Conservation (phyloP, 208 protist species). For the Wallacemonas rigidus region DNA sequence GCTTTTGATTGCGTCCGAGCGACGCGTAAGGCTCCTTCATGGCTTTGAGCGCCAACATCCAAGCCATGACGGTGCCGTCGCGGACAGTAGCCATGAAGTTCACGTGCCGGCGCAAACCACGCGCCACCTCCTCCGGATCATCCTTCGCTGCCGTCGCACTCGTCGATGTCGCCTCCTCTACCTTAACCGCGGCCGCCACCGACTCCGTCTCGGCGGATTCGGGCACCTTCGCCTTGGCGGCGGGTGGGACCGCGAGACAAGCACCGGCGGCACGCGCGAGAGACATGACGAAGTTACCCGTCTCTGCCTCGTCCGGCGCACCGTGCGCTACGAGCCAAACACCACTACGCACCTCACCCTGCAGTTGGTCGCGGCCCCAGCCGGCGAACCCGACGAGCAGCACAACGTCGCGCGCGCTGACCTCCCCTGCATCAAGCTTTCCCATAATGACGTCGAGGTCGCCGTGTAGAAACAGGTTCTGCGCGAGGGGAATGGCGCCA, state of each 20-base stretch:
- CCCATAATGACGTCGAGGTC: slow-evolving; percentile 64
- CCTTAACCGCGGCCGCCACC: background rate
- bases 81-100: slow-evolving; percentile 15
- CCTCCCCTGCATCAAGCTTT: slow-evolving; percentile 58
- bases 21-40: slow-evolving; percentile 54
- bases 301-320: slow-evolving; percentile 27
- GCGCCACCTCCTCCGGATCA: slow-evolving; percentile 1
- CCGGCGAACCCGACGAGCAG: slow-evolving; percentile 80
- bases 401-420: slow-evolving; percentile 58
- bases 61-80: slow-evolving; percentile 34
- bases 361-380: slow-evolving; percentile 75
- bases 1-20: slow-evolving; percentile 47
- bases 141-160: background rate
- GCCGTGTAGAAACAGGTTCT: slow-evolving; percentile 71
- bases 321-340: slow-evolving; percentile 67
- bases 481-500: slow-evolving; percentile 54
- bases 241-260: background rate
- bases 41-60: slow-evolving; percentile 60
- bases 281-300: slow-evolving; percentile 57
- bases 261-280: slow-evolving; percentile 37
- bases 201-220: background rate
- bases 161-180: background rate
- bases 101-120: slow-evolving; percentile 10
- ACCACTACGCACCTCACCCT: slow-evolving; percentile 69
- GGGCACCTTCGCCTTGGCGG: background rate